phyloP scores from a whole-genome alignment of 345 rosid genomes.

The Dovyalis caffra region DNA sequence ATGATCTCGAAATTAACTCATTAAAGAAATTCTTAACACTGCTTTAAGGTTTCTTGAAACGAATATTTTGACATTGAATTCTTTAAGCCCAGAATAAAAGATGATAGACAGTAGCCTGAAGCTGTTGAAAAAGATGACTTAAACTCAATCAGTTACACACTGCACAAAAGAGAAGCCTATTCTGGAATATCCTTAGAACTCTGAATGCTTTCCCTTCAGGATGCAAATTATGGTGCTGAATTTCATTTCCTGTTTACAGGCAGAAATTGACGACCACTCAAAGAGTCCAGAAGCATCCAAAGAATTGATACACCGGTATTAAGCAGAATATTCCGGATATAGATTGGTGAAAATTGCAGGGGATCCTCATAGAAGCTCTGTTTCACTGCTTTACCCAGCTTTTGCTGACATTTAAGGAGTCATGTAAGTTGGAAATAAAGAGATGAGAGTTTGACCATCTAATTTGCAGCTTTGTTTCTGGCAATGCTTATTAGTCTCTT shows the following conservation, averaged over 20 bases:
- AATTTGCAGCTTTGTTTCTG: neutral
- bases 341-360: neutral
- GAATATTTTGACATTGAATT: too few species aligned
- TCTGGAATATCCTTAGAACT: neutral
- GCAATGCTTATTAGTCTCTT: neutral
- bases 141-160: neutral
- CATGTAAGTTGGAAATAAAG: neutral
- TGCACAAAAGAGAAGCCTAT: neutral
- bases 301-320: conserved; percentile 78
- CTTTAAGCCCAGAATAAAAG: too few species aligned
- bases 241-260: conserved; percentile 36
- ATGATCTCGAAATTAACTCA: neutral
- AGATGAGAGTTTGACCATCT: neutral
- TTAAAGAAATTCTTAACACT: too few species aligned
- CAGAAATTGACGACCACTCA: conserved; percentile 62
- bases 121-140: neutral
- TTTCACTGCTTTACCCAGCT: too few species aligned
- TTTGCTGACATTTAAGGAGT: neutral
- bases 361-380: neutral
- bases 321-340: conserved; percentile 1
- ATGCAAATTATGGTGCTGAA: neutral
- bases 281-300: conserved; percentile 61
- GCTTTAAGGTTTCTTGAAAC: too few species aligned
- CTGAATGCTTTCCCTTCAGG: neutral
- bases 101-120: too few species aligned